Evolutionary conservation across 148 eudicot genomes (phyloP).

Genomic region (Salicornia ramosissima): DNA sequence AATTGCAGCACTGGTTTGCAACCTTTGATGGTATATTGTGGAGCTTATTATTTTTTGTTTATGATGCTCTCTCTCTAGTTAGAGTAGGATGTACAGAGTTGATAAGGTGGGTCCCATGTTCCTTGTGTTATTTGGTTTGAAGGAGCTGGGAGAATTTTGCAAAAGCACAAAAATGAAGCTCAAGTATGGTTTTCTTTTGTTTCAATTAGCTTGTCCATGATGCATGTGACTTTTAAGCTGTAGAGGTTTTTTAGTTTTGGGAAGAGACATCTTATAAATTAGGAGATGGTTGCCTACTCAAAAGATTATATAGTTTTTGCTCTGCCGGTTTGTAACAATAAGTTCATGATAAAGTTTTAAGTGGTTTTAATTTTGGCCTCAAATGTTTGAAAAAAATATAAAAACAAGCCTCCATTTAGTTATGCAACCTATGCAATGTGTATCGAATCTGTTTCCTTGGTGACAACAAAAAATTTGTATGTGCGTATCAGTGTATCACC

Average conservation of each 20-base stretch:
- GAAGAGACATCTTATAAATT: background rate
- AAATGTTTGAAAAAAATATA: too few species aligned
- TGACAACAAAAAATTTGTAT: too few species aligned
- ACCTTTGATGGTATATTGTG: conserved; percentile 20
- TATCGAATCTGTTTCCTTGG: too few species aligned
- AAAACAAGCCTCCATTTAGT: background rate
- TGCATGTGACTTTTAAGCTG: conserved; percentile 4
- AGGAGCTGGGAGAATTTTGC: conserved; percentile 29
- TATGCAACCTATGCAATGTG: too few species aligned
- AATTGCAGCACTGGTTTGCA: conserved; percentile 3
- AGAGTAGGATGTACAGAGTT: conserved; percentile 34
- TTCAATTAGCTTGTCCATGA: conserved; percentile 3
- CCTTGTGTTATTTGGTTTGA: conserved; percentile 28
- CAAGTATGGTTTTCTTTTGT: conserved; percentile 2
- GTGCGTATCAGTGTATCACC: too few species aligned
- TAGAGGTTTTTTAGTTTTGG: conserved; percentile 9
- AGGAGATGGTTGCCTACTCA: conserved; percentile 1
- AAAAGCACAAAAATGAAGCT: conserved; percentile 11
- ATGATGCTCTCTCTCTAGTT: conserved; percentile 35
- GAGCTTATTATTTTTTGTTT: conserved; percentile 36
- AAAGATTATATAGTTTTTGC: background rate
- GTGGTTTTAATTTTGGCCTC: conserved; percentile 11
- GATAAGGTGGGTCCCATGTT: conserved; percentile 19
- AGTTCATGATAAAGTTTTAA: background rate
- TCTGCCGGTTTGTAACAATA: conserved; percentile 16